Base-by-base conservation (phyloP, 2,329 filamentous ascomycete genomes). In the Colletotrichum trifolii region DNA sequence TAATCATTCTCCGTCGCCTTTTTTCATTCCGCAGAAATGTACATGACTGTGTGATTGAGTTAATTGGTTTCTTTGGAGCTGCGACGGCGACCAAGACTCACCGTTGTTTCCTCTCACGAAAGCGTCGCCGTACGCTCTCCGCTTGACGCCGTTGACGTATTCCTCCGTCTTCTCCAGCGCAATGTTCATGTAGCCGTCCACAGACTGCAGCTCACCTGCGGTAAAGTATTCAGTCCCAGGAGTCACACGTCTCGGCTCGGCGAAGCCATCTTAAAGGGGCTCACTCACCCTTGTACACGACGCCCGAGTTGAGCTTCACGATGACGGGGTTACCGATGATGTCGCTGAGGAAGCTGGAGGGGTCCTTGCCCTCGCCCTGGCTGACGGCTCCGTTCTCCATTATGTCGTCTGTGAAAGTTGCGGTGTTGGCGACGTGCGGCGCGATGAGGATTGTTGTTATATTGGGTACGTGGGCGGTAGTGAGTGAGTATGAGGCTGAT, bases 101-200 rank as follows among this genome's bases (percentile, higher is more conserved):
- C 95, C 95, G 74, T 98, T 98, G 81, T 98, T 98, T 71, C 95
- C 95, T 77, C 95, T 87, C 63, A 98, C 92, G 77, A 98, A 98
- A 6, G 95, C 93, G 83, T 98, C 95, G 8, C 95, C 95, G 76
- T 97, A 97, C 59, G 87, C 91, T 73, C 92, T 87, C 72, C 91
- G 87, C 79, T 95, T 88, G 69, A 89, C 87, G 46, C 94, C 95
- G 74, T 97, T 91, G 71, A 97, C 91, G 72, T 90, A 94, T 80
- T 99, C 96, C 69, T 93, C 90, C 17, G 94, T 97, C 81, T 97
- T 96, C 79, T 99, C 96, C 36, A 99, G 87, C 11, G 96, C 95
- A 76, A 99, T 97, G 81, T 99, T 99, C 96, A 99, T 99, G 81
- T 98, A 99, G 56, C 96, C 96, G 78, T 99, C 96, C 54, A 99